A percentile compares a stretch with the other conserved stretches of the same genome.
Evolutionary conservation across 257 asterid species (phyloP).

Genomic region (Rauvolfia tetraphylla): DNA sequence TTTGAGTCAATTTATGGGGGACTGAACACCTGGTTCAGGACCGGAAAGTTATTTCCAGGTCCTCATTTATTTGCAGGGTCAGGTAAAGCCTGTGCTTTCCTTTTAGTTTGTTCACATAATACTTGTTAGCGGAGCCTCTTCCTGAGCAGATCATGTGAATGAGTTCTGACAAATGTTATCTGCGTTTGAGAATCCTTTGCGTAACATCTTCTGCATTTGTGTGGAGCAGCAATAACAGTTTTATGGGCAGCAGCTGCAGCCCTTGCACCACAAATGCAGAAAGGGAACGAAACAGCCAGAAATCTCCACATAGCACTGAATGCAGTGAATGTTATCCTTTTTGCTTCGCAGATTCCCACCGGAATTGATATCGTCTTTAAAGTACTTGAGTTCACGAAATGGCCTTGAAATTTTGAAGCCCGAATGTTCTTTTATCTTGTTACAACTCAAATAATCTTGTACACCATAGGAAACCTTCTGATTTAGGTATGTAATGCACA

Average conservation of each 20-base stretch:
- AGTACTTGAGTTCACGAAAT: slow-evolving; percentile 67
- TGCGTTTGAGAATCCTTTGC: too few relatives aligned
- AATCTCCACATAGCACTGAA: slow-evolving; percentile 80
- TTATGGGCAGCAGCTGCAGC: slow-evolving; percentile 98
- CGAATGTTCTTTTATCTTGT: neutral
- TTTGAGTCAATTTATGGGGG: slow-evolving; percentile 70
- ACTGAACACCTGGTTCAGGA: slow-evolving; percentile 75
- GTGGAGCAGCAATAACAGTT: slow-evolving; percentile 62
- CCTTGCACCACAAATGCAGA: slow-evolving; percentile 91
- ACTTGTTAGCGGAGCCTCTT: neutral
- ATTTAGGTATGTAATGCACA: neutral
- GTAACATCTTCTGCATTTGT: neutral
- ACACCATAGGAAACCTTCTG: neutral
- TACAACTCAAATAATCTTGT: neutral
- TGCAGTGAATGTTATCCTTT: slow-evolving; percentile 57
- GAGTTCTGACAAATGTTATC: neutral
- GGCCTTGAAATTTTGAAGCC: slow-evolving; percentile 54
- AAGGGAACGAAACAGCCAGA: slow-evolving; percentile 90
- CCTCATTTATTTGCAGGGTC: slow-evolving; percentile 95
- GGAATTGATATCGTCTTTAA: slow-evolving; percentile 77
- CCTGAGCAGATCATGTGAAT: neutral
- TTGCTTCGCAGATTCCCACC: slow-evolving; percentile 84
- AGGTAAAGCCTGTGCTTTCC: slow-evolving; percentile 33
- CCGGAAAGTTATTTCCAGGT: slow-evolving; percentile 93
- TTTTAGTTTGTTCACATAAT: neutral